Base-by-base conservation (phyloP, 2,329 filamentous ascomycete genomes). In the Microdochium paspali region DNA sequence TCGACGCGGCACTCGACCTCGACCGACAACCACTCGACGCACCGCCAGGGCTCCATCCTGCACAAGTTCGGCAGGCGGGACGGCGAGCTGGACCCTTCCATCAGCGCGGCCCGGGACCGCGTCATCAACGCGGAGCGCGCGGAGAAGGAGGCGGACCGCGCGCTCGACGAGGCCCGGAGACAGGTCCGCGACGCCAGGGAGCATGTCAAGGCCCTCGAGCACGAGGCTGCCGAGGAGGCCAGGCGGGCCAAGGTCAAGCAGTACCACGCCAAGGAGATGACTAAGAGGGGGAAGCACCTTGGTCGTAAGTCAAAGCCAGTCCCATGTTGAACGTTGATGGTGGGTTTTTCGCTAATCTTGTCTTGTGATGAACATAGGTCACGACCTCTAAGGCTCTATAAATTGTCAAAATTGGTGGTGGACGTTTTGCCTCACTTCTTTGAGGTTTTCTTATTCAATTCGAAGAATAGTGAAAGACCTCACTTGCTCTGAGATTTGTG, bases 211-310 rank as follows among this genome's bases (percentile, higher is more conserved):
- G 64, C 70, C 13, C 64, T 87, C 3, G 83, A 86, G 68, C 61
- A 72, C 46, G 84, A 87, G 66, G 82, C 82, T 1, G 72, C 72
- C 55, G 80, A 84, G 63, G 80, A 84, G 58, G 77, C 82, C 2
- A 68, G 81, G 21, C 63, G 75, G 39, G 82, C 82, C 2, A 83
- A 80, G 72, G 77, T 85, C 46, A 86, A 87, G 74, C 74, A 83
- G 64, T 70, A 73, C 46, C 78, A 85, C 58, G 83, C 82, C 1
- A 73, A 70, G 55, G 76, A 79, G 57, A 74, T 86, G 25, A 80
- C 77, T 5, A 85, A 84, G 77, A 71, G 81, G 46, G 82, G 79
- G n/a, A 80, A 82, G 63, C 73, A 76, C n/a, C 74, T 86, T 49
- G 82, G 83, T 48, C 77, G 82, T 84, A 71, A 68, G 77, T 80